Percentiles rank a stretch among this genome's conserved stretches.
phyloP scores from a whole-genome alignment of 208 protist species.

The Leishmania gerbilli region DNA sequence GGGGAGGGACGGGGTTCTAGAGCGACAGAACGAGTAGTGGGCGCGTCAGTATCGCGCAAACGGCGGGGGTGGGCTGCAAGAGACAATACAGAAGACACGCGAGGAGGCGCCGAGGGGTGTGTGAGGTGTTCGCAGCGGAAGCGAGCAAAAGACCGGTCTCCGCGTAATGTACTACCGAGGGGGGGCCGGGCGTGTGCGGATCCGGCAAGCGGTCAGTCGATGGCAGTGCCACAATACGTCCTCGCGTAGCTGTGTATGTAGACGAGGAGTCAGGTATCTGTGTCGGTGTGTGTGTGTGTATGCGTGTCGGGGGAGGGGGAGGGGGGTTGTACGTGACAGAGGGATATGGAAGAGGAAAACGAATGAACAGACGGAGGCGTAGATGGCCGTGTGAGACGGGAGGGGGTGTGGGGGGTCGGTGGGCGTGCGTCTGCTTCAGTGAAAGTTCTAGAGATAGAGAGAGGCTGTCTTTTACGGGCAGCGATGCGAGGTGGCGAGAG shows the following conservation, averaged over 20 bases:
- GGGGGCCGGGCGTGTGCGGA: neutral
- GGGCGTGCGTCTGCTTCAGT: neutral
- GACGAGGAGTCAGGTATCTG: neutral
- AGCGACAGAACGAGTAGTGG: neutral
- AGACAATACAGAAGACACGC: neutral
- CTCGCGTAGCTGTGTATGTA: neutral
- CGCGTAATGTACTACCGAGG: neutral
- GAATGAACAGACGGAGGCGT: neutral
- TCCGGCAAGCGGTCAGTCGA: neutral
- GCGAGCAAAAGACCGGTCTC: neutral
- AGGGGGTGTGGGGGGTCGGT: neutral
- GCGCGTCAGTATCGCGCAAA: neutral
- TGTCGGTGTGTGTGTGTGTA: too few species aligned
- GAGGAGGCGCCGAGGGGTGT: neutral
- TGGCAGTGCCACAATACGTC: neutral
- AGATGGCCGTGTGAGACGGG: neutral
- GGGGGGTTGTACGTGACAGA: neutral
- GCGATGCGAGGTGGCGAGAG: neutral
- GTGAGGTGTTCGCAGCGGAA: neutral
- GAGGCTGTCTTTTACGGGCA: neutral
- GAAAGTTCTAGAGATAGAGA: neutral
- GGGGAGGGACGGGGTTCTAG: neutral
- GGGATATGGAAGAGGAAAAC: conserved; percentile 2
- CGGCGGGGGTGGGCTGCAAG: neutral
- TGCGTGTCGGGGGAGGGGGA: neutral